phyloP scores from a whole-genome alignment of 73 alveolate species.

The Durusdinium trenchii region DNA sequence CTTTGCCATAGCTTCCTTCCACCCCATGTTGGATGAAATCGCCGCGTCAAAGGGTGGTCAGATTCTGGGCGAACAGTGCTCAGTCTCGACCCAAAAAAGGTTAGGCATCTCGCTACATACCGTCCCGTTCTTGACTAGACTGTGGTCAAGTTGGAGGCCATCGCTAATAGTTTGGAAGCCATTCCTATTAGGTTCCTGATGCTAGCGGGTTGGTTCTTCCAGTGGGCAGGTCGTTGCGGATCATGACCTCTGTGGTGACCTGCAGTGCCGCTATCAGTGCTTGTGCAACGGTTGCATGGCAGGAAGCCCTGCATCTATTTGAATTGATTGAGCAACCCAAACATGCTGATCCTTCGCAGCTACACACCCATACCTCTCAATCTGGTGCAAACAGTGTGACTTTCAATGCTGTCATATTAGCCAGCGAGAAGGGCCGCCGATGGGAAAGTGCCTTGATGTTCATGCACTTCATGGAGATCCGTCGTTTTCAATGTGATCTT shows the following conservation, averaged over 20 bases:
- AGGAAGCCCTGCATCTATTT: constrained; percentile 9
- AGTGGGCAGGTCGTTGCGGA: background rate
- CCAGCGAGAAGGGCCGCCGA: background rate
- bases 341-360: background rate
- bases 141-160: too few relatives aligned
- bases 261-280: constrained; percentile 61
- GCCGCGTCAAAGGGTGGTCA: too few relatives aligned
- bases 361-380: too few relatives aligned
- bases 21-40: too few relatives aligned
- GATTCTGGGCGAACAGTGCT: too few relatives aligned
- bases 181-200: too few relatives aligned
- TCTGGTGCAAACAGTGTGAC: background rate
- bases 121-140: too few relatives aligned
- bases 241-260: constrained; percentile 30
- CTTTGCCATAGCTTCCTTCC: too few relatives aligned
- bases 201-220: background rate
- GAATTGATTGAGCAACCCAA: background rate
- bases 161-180: background rate
- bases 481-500: constrained; percentile 6
- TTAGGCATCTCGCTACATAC: too few relatives aligned
- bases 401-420: background rate
- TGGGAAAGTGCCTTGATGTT: constrained; percentile 36
- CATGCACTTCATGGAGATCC: background rate
- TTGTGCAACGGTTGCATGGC: constrained; percentile 54
- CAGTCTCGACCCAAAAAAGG: too few relatives aligned